These are phyloP conservation scores for Eragrostis tef DNA, from an alignment of 202 grass and related monocot genomes.

Conservation along the genomic window DNA sequence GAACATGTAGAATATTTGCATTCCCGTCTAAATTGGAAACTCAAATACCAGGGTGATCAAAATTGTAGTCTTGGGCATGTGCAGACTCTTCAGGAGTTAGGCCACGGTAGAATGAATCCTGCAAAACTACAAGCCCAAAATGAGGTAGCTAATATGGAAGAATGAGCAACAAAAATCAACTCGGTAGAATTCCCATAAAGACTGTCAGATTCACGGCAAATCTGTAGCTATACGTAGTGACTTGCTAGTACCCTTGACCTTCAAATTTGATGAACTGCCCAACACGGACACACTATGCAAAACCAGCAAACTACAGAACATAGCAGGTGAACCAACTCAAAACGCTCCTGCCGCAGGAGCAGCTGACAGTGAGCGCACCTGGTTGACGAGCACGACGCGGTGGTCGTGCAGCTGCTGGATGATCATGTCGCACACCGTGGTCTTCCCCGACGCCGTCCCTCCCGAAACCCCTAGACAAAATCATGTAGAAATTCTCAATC, in stretches of 20 bases:
- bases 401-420: constrained; percentile 99
- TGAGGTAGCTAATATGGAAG: neutral
- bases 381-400: constrained; percentile 90
- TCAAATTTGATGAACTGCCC: neutral
- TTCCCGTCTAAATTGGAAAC: constrained; percentile 43
- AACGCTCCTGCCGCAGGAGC: neutral
- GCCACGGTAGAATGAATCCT: constrained; percentile 98
- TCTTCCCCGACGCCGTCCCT: constrained; percentile 98
- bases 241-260: neutral
- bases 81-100: constrained; percentile 88
- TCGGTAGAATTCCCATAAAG: neutral
- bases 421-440: constrained; percentile 99
- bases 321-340: neutral
- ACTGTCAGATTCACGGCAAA: constrained; percentile 2
- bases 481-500: neutral
- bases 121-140: neutral
- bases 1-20: constrained; percentile 30
- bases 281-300: neutral
- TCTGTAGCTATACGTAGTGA: neutral
- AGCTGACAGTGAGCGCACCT: constrained; percentile 41
- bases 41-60: constrained; percentile 94
- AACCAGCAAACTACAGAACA: neutral
- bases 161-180: neutral
- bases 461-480: constrained; percentile 76
- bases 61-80: constrained; percentile 90